Base-by-base conservation (phyloP, 2,329 filamentous ascomycete genomes). In the Chaetomiaceae sp. region DNA sequence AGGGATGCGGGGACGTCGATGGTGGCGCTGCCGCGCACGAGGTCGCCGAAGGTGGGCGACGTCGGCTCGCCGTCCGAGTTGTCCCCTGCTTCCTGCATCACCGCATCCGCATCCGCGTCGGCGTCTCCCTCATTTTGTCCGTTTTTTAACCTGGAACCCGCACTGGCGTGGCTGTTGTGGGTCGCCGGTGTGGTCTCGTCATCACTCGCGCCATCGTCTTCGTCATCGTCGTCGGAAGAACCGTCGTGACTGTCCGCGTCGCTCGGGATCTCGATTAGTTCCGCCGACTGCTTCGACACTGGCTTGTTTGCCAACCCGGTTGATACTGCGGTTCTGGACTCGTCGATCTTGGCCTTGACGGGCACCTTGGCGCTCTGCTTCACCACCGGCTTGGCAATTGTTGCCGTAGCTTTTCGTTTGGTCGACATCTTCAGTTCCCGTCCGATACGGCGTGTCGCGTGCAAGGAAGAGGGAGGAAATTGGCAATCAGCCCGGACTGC, bases 41-140 rank as follows among this genome's bases (percentile, higher is more conserved):
- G 79, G 62, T 97, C 91, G 58, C 89, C 91, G 63, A 97, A 95
- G 0, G 88, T 87, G 3, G 88, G 86, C 24, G 68, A 71, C 15
- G 70, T 66, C 6, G 67, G 68, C 36, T 68, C 69, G 48, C 76
- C 73, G 27, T 70, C 71, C 26, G 50, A 48, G 38, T 65, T 67
- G 34, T 59, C 62, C 42, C 64, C 65, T 32, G 61, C 58, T 2
- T 52, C 49, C 34, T 45, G 50, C 57, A 59, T 56, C 17, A 56
- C 53, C 11, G 52, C 42, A 39, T 59, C 56, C 19, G 11, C 49
- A 38, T 46, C 49, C 19, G 45, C 49, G 38, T 59, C 56, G 17
- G 11, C 49, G 36, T 46, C 49, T 19, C 45, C 49, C 14, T 50
- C 45, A 33, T 62, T 62, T 18, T 61, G 60, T 4, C 42, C 49